These are phyloP conservation scores for Mycena filopes DNA, from an alignment of 768 basidiomycete genomes.

Conservation along the genomic window DNA sequence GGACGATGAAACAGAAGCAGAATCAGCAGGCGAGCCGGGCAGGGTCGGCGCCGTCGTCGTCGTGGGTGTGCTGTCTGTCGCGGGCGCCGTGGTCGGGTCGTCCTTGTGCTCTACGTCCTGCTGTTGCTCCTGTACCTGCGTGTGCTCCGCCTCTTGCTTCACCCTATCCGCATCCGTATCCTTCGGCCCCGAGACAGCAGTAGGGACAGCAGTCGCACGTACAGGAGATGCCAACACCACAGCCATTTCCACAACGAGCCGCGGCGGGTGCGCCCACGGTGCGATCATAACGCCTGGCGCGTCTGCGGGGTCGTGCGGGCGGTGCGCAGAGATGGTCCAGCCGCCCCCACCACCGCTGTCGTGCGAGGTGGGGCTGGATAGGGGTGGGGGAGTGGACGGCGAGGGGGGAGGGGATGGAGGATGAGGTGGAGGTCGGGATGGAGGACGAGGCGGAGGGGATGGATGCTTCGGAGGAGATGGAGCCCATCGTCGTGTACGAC, in stretches of 20 bases:
- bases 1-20: no score
- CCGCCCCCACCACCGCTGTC: slow-evolving; percentile 13
- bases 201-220: no score
- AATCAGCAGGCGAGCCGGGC: slow-evolving; percentile 66
- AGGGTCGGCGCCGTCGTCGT: slow-evolving; percentile 63
- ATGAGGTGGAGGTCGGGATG: no score
- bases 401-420: no score
- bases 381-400: no score
- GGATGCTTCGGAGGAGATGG: no score
- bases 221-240: background rate
- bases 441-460: no score
- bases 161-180: no score
- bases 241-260: slow-evolving; percentile 46
- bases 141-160: background rate
- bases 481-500: no score
- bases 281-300: slow-evolving; percentile 83
- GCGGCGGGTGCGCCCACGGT: slow-evolving; percentile 69
- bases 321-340: slow-evolving; percentile 80
- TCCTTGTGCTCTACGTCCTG: background rate
- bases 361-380: background rate
- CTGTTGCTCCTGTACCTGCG: no score
- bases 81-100: background rate
- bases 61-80: slow-evolving; percentile 45
- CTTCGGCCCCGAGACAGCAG: no score
- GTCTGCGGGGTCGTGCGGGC: slow-evolving; percentile 68